These are phyloP conservation scores for Chiua sp. DNA, from an alignment of 1,284 basidiomycete genomes.

Conservation along the genomic window DNA sequence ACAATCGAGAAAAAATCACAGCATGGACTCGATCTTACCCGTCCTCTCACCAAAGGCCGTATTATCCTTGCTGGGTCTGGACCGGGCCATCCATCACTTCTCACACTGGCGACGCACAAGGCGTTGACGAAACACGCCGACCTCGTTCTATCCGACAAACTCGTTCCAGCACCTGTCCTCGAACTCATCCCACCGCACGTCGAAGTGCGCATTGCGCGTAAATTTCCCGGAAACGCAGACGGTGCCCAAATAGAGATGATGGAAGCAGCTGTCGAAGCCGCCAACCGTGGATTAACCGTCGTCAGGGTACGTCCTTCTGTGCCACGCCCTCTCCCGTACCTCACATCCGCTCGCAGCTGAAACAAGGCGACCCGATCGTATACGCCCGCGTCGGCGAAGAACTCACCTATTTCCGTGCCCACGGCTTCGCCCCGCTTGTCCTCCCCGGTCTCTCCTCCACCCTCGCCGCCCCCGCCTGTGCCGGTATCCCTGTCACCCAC, in stretches of 20 bases:
- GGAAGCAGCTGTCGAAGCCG: constrained; percentile 86
- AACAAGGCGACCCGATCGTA: constrained; percentile 96
- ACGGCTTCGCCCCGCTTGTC: constrained; percentile 84
- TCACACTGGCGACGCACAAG: constrained; percentile 87
- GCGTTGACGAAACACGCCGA: constrained; percentile 83
- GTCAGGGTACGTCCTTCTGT: constrained; percentile 66
- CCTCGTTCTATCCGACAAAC: constrained; percentile 93
- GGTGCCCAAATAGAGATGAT: constrained; percentile 95
- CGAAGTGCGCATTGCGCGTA: constrained; percentile 86
- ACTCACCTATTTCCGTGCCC: constrained; percentile 87
- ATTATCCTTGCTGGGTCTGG: constrained; percentile 95
- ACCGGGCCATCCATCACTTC: constrained; percentile 91
- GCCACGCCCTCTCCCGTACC: neutral
- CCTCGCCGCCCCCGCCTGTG: constrained; percentile 88
- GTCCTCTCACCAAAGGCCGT: constrained; percentile 52
- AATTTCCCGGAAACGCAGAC: constrained; percentile 98
- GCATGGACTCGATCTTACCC: constrained; percentile 34
- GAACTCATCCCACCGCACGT: constrained; percentile 81
- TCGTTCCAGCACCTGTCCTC: constrained; percentile 92
- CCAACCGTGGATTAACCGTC: constrained; percentile 81
- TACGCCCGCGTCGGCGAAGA: constrained; percentile 97
- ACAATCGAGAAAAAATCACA: constrained; percentile 25
- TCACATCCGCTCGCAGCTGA: constrained; percentile 57
- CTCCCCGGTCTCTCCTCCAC: constrained; percentile 92
- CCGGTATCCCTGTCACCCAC: constrained; percentile 94